Conservation (phyloP, 2,329 filamentous ascomycete species). For the Ophiostoma ips region DNA sequence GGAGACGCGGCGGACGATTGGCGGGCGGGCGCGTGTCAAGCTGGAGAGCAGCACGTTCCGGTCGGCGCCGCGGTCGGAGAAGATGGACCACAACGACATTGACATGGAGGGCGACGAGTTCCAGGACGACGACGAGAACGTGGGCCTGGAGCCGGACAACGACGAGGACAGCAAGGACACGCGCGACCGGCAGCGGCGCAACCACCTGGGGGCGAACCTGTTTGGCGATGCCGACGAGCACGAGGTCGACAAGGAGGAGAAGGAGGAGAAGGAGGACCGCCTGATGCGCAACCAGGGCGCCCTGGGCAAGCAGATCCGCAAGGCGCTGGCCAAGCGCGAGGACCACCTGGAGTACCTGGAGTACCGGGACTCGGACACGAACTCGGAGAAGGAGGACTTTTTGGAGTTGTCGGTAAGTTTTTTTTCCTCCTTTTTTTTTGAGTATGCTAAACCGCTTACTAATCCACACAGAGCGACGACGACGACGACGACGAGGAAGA, state of each 20-base stretch:
- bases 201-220: slow-evolving; percentile 76
- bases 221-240: slow-evolving; percentile 59
- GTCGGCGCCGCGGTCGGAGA: slow-evolving; percentile 47
- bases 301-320: slow-evolving; percentile 64
- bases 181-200: slow-evolving; percentile 58
- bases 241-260: slow-evolving; percentile 59
- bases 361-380: slow-evolving; percentile 74
- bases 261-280: slow-evolving; percentile 51
- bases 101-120: slow-evolving; percentile 61
- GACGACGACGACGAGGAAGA: slow-evolving; percentile 20
- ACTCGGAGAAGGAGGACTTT: slow-evolving; percentile 25
- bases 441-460: slow-evolving; percentile 6
- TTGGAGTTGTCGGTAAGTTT: slow-evolving; percentile 21
- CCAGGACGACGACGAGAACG: slow-evolving; percentile 75
- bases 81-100: slow-evolving; percentile 56
- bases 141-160: slow-evolving; percentile 60
- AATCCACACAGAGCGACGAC: slow-evolving; percentile 26
- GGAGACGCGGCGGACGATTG: slow-evolving; percentile 38
- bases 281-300: slow-evolving; percentile 56
- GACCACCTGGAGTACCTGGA: slow-evolving; percentile 77
- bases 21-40: slow-evolving; percentile 47
- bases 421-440: background rate
- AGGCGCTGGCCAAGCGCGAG: slow-evolving; percentile 71
- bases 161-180: slow-evolving; percentile 68
- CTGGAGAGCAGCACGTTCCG: slow-evolving; percentile 52